These are phyloP conservation scores for Lactarius quietus DNA, from an alignment of 768 basidiomycete species.

Conservation along the genomic window DNA sequence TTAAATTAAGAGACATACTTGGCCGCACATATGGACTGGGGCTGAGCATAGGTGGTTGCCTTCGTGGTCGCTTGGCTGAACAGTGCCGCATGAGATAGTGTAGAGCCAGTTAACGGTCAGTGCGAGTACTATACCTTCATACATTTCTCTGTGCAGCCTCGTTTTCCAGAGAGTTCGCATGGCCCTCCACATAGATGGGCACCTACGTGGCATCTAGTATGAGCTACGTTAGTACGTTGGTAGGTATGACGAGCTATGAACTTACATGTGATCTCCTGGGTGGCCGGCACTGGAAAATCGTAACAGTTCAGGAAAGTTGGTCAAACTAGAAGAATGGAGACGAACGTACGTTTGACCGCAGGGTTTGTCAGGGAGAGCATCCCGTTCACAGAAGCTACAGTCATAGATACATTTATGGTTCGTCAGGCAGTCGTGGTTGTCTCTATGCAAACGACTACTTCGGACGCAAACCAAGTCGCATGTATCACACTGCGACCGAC, in stretches of 20 bases:
- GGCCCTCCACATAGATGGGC: constrained; percentile 50
- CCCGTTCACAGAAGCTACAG: not conserved
- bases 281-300: not conserved
- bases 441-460: not conserved
- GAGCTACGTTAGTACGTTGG: not conserved
- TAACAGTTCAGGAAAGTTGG: not conserved
- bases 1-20: constrained; percentile 34
- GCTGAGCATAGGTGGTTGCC: constrained; percentile 53
- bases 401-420: not conserved
- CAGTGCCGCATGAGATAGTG: not conserved
- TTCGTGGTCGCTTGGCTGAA: constrained; percentile 27
- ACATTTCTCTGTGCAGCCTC: constrained; percentile 41
- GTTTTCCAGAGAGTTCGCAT: constrained; percentile 44
- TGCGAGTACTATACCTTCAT: constrained; percentile 35
- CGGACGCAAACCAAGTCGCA: not conserved
- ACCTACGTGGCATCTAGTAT: constrained; percentile 40
- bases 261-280: not conserved
- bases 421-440: not conserved
- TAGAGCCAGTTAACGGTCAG: constrained; percentile 33
- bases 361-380: not conserved
- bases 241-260: not conserved
- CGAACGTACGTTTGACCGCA: not conserved
- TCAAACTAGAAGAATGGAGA: not conserved
- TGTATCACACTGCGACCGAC: not conserved
- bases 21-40: constrained; percentile 50